Percentiles rank a stretch among this genome's conserved stretches.
phyloP scores from a whole-genome alignment of 345 rosid genomes.

The Acer yangbiense region DNA sequence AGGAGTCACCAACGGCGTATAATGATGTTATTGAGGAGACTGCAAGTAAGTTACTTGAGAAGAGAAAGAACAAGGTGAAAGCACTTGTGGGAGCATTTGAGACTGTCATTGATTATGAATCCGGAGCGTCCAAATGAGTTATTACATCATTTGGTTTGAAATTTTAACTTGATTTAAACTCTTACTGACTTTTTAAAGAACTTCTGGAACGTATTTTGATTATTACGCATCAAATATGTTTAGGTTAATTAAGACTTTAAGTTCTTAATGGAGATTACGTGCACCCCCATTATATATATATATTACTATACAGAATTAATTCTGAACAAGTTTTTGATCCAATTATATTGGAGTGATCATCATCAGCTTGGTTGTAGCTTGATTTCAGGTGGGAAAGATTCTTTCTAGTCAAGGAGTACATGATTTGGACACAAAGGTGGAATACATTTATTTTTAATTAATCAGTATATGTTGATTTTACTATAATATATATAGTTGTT shows the following conservation, averaged over 20 bases:
- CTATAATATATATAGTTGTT: not conserved
- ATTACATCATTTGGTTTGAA: not conserved
- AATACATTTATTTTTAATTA: not conserved
- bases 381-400: not conserved
- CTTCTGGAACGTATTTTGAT: no score
- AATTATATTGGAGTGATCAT: not conserved
- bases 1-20: constrained; percentile 63
- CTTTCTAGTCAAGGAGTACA: not conserved
- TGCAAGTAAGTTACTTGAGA: constrained; percentile 62
- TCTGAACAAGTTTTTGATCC: not conserved
- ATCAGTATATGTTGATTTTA: not conserved
- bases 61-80: constrained; percentile 80
- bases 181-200: no score
- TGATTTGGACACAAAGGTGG: not conserved
- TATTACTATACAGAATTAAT: not conserved
- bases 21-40: constrained; percentile 86
- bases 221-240: no score
- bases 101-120: constrained; percentile 83
- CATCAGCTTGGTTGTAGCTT: not conserved
- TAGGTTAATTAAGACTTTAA: no score
- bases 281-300: not conserved
- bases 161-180: no score
- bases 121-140: constrained; percentile 50
- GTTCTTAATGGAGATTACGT: no score
- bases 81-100: constrained; percentile 92